Evolutionary conservation across 345 rosid species (phyloP).

Genomic region (Arabidopsis arenosa): DNA sequence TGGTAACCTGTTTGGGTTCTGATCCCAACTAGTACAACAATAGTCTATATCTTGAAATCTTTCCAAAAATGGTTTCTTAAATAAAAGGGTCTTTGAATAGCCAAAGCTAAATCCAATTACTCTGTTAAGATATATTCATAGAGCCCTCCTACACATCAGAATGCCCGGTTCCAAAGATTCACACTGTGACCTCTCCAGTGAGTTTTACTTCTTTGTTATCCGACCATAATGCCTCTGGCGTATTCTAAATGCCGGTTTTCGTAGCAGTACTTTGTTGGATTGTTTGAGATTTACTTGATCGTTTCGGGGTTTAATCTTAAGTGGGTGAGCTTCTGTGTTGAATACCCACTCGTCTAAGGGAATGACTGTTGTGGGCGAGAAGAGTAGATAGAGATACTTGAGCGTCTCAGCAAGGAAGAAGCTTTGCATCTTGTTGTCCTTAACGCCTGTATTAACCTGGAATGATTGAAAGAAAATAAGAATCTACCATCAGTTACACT

Average conservation of each 20-base stretch:
- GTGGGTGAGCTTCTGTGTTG: constrained; percentile 96
- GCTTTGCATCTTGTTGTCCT: constrained; percentile 95
- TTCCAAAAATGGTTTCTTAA: constrained; percentile 26
- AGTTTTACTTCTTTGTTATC: constrained; percentile 29
- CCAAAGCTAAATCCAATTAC: constrained; percentile 8
- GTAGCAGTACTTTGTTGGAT: constrained; percentile 24
- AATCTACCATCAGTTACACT: constrained; percentile 14
- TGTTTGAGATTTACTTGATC: constrained; percentile 35
- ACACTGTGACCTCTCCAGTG: constrained; percentile 24
- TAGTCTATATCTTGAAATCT: constrained; percentile 24
- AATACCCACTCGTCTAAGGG: constrained; percentile 95
- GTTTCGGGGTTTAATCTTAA: constrained; percentile 61
- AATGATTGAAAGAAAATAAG: background rate
- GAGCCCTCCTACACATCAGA: constrained; percentile 25
- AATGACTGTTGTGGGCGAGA: constrained; percentile 80
- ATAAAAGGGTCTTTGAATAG: constrained; percentile 23
- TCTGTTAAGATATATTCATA: constrained; percentile 5
- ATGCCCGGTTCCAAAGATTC: constrained; percentile 28
- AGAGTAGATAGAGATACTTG: constrained; percentile 85
- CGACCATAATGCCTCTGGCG: constrained; percentile 45
- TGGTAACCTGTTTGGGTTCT: constrained; percentile 16
- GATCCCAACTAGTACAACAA: constrained; percentile 6
- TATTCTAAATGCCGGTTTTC: constrained; percentile 29
- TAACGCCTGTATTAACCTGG: constrained; percentile 83
- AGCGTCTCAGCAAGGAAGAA: constrained; percentile 96